Percentiles rank a stretch among this genome's conserved stretches.
phyloP scores from a whole-genome alignment of 2,329 filamentous ascomycete species.

The Phialophora chinensis region DNA sequence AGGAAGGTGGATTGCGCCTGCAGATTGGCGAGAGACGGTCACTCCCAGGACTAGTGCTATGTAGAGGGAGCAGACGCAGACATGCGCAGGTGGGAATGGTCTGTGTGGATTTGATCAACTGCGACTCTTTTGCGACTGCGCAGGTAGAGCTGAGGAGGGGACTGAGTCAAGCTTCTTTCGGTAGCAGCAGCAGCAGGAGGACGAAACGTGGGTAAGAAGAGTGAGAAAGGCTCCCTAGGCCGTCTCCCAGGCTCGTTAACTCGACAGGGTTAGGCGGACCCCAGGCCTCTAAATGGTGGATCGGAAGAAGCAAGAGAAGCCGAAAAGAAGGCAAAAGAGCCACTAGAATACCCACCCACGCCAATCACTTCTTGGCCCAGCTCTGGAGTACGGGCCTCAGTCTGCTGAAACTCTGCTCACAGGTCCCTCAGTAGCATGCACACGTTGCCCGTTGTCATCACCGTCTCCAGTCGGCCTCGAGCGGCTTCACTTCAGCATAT shows the following conservation, averaged over 20 bases:
- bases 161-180: conserved; percentile 10
- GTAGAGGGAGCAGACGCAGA: background rate
- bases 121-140: conserved; percentile 7
- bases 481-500: conserved; percentile 1
- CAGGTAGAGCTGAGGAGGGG: conserved; percentile 12
- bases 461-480: background rate
- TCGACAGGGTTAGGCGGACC: background rate
- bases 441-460: background rate
- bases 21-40: conserved; percentile 20
- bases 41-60: background rate
- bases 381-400: background rate
- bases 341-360: conserved; percentile 10
- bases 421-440: background rate
- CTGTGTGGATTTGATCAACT: background rate
- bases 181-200: background rate
- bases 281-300: conserved; percentile 15
- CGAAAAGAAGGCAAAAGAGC: conserved; percentile 14
- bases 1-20: conserved; percentile 18
- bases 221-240: conserved; percentile 9
- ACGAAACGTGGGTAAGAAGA: conserved; percentile 1
- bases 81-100: background rate
- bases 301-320: conserved; percentile 26
- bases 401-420: conserved; percentile 6
- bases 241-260: conserved; percentile 7
- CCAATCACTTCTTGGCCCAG: conserved; percentile 16